Base-by-base conservation (phyloP, 140 eudicot genomes). In the Ambrosia hybrid region DNA sequence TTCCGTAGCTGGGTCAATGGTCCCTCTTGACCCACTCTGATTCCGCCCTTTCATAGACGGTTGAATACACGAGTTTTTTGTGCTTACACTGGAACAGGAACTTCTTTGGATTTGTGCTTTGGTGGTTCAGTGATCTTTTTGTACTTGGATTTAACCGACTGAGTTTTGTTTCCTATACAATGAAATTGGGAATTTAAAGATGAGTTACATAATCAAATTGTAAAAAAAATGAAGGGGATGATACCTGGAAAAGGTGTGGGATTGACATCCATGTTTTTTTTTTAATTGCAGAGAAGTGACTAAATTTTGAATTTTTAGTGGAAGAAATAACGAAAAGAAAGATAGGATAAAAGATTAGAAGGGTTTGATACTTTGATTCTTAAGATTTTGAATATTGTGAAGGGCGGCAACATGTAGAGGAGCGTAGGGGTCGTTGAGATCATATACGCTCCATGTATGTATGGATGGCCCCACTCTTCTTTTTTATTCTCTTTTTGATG, bases 231-330 rank as follows among this genome's bases (percentile, higher is more conserved):
- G 3, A 55, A 17, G 37, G 17, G 3, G 0, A 10, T 21, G 33
- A 41, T 79, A 83, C 91, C 88, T 16, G 88, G 85, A 68, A 82
- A 80, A 6, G 90, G 81, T 10, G 83, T 74, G 46, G 88, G 82
- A 74, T 83, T 85, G 65, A 39, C 67, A 48, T 84, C 83, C 85
- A 84, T 21, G 30, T 21, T 21, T 85, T 43, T 11, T n/a, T 36
- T n/a, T 33, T 16, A 2, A 4, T n/a, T n/a, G n/a, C n/a, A 62
- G 12, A 14, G 59, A 51, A 53, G 61, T 38, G 72, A 13, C 10
- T 4, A 1, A 16, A 26, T 71, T 33, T 45, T 34, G 30, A 21
- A 0, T 0, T 56, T 38, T 9, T 33, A 11, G 17, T 65, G 3
- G 15, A 77, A 52, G 30, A 21, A 21, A 21, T 21, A 21, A 21